Evolutionary conservation across 768 basidiomycete genomes (phyloP).

Genomic region (Polyporus arcularius): DNA sequence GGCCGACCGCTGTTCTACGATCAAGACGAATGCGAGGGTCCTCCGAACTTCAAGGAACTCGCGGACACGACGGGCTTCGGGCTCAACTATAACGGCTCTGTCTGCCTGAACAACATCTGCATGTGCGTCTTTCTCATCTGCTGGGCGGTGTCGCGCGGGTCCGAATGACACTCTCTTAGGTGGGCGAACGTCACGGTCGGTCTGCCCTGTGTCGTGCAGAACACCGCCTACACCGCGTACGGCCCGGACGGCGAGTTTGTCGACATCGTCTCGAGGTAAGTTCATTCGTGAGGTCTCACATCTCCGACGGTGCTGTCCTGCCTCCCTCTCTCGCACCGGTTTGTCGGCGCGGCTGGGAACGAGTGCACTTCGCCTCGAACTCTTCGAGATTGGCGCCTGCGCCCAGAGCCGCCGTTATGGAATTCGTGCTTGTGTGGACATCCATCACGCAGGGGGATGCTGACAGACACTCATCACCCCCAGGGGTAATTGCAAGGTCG

Average conservation of each 20-base stretch:
- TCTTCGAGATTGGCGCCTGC: no score
- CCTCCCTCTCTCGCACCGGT: neutral
- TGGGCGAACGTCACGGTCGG: constrained; percentile 78
- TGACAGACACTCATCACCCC: no score
- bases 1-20: neutral
- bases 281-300: neutral
- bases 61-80: constrained; percentile 66
- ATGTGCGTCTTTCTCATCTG: constrained; percentile 52
- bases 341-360: no score
- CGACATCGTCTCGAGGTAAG: constrained; percentile 80
- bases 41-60: constrained; percentile 64
- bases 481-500: constrained; percentile 73
- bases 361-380: no score
- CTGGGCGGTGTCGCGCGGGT: neutral
- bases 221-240: constrained; percentile 78
- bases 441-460: no score
- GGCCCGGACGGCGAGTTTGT: constrained; percentile 58
- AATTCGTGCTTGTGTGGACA: no score
- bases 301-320: neutral
- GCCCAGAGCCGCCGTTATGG: no score
- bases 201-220: constrained; percentile 68
- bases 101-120: constrained; percentile 84
- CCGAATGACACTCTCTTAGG: constrained; percentile 39
- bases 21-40: constrained; percentile 75
- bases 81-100: constrained; percentile 77